Conservation (phyloP, 2,329 filamentous ascomycete genomes). For the Verruconis gallopava region DNA sequence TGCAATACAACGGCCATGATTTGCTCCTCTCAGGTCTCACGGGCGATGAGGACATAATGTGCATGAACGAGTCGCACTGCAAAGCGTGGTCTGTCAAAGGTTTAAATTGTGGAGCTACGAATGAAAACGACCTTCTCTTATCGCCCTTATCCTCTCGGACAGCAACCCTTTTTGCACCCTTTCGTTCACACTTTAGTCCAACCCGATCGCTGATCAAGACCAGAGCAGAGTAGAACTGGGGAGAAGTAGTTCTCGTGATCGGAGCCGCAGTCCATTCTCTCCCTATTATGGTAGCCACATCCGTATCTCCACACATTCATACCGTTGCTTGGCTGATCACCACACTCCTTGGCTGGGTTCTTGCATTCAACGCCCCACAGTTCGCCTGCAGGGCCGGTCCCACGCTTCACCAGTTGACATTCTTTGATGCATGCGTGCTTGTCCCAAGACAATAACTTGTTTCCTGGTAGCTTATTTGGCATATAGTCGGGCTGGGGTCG, state of each 20-base stretch:
- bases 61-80: too few species aligned
- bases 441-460: not conserved
- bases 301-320: not conserved
- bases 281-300: not conserved
- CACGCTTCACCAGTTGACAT: not conserved
- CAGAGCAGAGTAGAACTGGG: not conserved
- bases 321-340: not conserved
- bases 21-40: too few species aligned
- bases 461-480: not conserved
- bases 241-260: not conserved
- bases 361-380: not conserved
- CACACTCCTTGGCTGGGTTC: not conserved
- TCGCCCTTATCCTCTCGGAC: too few species aligned
- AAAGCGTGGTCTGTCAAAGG: too few species aligned
- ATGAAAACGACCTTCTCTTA: too few species aligned
- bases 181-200: too few species aligned
- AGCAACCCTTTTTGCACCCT: not conserved
- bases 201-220: too few species aligned
- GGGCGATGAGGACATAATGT: too few species aligned
- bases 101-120: too few species aligned
- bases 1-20: too few species aligned
- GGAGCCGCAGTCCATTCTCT: not conserved
- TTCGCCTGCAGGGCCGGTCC: not conserved
- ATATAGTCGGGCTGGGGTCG: not conserved
- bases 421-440: not conserved